phyloP scores from a whole-genome alignment of 345 rosid species.

The Pistacia integerrima region DNA sequence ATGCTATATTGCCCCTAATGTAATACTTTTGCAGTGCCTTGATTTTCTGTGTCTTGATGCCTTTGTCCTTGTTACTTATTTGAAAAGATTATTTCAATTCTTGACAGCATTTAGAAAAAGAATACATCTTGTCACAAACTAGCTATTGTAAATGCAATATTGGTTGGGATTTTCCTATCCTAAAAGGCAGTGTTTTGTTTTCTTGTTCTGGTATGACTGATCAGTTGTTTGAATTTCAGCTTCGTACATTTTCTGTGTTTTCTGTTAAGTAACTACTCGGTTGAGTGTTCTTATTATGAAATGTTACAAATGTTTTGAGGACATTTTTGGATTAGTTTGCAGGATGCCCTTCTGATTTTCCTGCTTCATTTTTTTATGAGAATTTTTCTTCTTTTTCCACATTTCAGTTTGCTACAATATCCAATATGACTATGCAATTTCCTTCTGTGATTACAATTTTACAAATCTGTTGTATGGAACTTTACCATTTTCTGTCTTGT shows the following conservation, averaged over 20 bases:
- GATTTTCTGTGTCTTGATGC: not conserved
- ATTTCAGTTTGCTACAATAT: not conserved
- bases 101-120: not conserved
- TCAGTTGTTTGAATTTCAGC: not conserved
- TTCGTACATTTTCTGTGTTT: not conserved
- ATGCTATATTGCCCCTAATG: not conserved
- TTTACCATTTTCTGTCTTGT: not conserved
- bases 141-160: not conserved
- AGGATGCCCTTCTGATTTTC: not conserved
- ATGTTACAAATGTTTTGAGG: not conserved
- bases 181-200: not conserved
- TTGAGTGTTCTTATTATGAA: not conserved
- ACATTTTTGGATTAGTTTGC: slow-evolving; percentile 10
- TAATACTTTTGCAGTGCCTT: not conserved
- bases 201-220: not conserved
- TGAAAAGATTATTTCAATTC: not conserved
- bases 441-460: not conserved
- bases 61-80: not conserved
- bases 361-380: not conserved
- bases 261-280: not conserved
- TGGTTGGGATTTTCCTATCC: not conserved
- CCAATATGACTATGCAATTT: not conserved
- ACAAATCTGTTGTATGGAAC: not conserved
- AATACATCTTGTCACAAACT: not conserved
- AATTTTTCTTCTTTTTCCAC: not conserved